These are phyloP conservation scores for Parmelia sp. DNA, from an alignment of 495 filamentous ascomycete genomes.

Conservation along the genomic window DNA sequence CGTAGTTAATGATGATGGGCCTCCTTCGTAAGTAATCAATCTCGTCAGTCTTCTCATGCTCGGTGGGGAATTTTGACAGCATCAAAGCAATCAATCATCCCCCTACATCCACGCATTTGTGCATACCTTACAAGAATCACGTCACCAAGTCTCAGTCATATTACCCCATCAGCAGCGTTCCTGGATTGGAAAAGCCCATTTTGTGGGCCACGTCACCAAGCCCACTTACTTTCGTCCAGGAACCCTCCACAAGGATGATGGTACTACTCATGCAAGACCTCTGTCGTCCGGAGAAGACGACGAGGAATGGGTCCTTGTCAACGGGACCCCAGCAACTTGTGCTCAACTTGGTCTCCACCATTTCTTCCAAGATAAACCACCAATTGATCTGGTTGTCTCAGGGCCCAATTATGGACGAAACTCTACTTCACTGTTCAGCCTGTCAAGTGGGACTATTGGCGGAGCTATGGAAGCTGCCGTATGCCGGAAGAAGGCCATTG, in stretches of 20 bases:
- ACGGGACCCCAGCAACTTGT: constrained; percentile 86
- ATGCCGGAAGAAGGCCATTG: constrained; percentile 68
- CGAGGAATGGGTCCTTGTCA: constrained; percentile 90
- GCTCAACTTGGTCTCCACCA: constrained; percentile 84
- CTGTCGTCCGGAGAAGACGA: constrained; percentile 45
- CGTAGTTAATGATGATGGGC: constrained; percentile 89
- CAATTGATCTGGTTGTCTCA: constrained; percentile 75
- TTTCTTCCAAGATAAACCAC: constrained; percentile 56
- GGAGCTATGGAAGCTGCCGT: constrained; percentile 90
- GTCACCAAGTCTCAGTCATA: constrained; percentile 81
- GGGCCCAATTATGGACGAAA: constrained; percentile 96
- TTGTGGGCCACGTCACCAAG: constrained; percentile 76
- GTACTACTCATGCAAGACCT: constrained; percentile 54
- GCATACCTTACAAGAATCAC: constrained; percentile 63
- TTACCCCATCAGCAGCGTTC: constrained; percentile 87
- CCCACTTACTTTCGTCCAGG: constrained; percentile 81
- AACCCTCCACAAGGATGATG: constrained; percentile 57
- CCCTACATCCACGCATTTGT: constrained; percentile 90
- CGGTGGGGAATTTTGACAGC: constrained; percentile 4
- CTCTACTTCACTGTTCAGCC: constrained; percentile 83
- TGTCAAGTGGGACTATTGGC: constrained; percentile 84
- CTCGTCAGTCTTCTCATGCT: no score
- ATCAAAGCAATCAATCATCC: constrained; percentile 54
- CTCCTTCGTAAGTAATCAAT: constrained; percentile 57
- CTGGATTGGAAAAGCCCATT: constrained; percentile 97